phyloP scores from a whole-genome alignment of 805 yeast genomes.

The Schwanniomyces yamadae region DNA sequence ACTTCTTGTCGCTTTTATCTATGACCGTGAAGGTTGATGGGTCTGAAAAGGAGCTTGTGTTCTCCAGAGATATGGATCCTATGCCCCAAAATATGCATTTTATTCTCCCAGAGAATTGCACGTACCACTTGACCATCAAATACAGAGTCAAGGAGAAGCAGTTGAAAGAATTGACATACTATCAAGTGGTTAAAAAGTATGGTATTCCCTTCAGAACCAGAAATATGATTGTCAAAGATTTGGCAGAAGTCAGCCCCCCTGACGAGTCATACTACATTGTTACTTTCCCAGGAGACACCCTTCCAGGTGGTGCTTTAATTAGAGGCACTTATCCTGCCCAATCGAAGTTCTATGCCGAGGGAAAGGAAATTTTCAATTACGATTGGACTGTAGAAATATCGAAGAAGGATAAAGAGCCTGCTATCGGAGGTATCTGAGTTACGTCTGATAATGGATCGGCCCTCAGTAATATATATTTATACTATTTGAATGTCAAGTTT shows the following conservation, averaged over 20 bases:
- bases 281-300: conserved; percentile 23
- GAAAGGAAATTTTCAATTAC: conserved; percentile 13
- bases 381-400: conserved; percentile 20
- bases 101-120: conserved; percentile 24
- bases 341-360: conserved; percentile 20
- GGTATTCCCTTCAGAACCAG: conserved; percentile 25
- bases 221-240: conserved; percentile 17
- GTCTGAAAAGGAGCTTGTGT: conserved; percentile 19
- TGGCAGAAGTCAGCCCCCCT: conserved; percentile 16
- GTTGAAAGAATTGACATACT: conserved; percentile 20
- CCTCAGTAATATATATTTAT: too few species aligned
- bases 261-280: conserved; percentile 18
- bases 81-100: conserved; percentile 24
- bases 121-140: conserved; percentile 22
- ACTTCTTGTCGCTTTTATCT: conserved; percentile 23
- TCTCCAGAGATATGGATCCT: conserved; percentile 23
- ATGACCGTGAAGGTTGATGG: conserved; percentile 28
- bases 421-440: conserved; percentile 1
- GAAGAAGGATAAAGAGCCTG: conserved; percentile 14
- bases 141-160: conserved; percentile 21
- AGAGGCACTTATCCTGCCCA: conserved; percentile 27
- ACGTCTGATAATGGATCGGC: too few species aligned
- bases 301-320: conserved; percentile 30
- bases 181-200: conserved; percentile 27
- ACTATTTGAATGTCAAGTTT: too few species aligned